Conservation (phyloP, 176 grass and related monocot species). For the Juncus inflexus region DNA sequence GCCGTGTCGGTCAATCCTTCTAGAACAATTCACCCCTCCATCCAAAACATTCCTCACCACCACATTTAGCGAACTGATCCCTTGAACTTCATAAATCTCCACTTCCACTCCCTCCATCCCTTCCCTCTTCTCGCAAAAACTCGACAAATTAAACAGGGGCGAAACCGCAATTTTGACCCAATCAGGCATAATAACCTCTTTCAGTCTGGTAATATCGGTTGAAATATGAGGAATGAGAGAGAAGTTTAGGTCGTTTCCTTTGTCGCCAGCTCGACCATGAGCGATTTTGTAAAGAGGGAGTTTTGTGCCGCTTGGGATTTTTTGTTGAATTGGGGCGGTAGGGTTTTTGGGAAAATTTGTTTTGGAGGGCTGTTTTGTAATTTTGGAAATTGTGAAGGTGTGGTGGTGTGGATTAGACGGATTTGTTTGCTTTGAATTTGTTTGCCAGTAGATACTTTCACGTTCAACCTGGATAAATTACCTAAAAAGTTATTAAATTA, state of each 20-base stretch:
- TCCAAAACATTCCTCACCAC: constrained; percentile 82
- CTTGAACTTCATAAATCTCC: constrained; percentile 72
- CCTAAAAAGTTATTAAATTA: background rate
- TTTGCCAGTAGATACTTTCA: constrained; percentile 54
- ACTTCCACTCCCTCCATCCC: constrained; percentile 36
- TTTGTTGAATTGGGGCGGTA: constrained; percentile 22
- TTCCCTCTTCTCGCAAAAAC: constrained; percentile 23
- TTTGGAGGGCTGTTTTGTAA: background rate
- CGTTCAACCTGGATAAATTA: constrained; percentile 54
- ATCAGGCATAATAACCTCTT: constrained; percentile 44
- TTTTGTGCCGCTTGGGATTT: constrained; percentile 36
- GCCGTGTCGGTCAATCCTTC: constrained; percentile 87
- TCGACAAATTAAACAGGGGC: constrained; percentile 49
- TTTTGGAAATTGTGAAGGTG: constrained; percentile 15
- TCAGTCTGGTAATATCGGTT: constrained; percentile 46
- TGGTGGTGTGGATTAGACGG: constrained; percentile 21
- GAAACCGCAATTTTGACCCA: constrained; percentile 75
- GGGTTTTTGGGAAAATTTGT: constrained; percentile 9
- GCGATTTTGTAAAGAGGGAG: constrained; percentile 69
- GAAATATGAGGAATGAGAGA: constrained; percentile 76
- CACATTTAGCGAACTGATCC: constrained; percentile 74
- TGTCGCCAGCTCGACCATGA: constrained; percentile 73
- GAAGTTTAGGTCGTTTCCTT: constrained; percentile 87
- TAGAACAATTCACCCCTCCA: constrained; percentile 84
- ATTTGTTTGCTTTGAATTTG: constrained; percentile 39